Percentiles rank a stretch among this genome's conserved stretches.
Evolutionary conservation across 352 stramenopile species (phyloP).

Genomic region (Phytophthora aleatoria): DNA sequence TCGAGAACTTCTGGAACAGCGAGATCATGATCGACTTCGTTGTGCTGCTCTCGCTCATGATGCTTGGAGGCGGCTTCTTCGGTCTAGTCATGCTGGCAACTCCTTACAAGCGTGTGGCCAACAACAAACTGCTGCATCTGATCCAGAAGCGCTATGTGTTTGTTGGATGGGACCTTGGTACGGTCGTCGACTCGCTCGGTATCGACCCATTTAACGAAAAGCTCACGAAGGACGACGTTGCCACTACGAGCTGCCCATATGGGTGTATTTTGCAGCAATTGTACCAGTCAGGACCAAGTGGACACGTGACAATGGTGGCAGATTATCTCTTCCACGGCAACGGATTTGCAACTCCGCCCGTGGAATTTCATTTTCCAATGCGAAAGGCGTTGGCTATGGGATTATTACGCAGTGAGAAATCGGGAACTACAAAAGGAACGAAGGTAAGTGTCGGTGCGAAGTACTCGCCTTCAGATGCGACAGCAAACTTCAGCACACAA

Average conservation of each 20-base stretch:
- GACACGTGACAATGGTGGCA: slow-evolving; percentile 42
- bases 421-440: slow-evolving; percentile 2
- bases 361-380: slow-evolving; percentile 41
- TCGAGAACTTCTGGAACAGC: slow-evolving; percentile 52
- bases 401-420: slow-evolving; percentile 20
- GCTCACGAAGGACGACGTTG: slow-evolving; percentile 28
- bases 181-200: slow-evolving; percentile 41
- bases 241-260: slow-evolving; percentile 39
- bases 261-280: slow-evolving; percentile 54
- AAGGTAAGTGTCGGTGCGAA: slow-evolving; percentile 21
- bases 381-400: slow-evolving; percentile 45
- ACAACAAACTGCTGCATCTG: slow-evolving; percentile 52
- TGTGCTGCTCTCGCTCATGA: slow-evolving; percentile 43
- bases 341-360: slow-evolving; percentile 37
- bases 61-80: slow-evolving; percentile 30
- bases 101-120: slow-evolving; percentile 41
- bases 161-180: slow-evolving; percentile 53
- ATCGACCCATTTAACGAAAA: slow-evolving; percentile 47
- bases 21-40: slow-evolving; percentile 64
- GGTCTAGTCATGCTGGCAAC: slow-evolving; percentile 40
- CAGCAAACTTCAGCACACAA: slow-evolving; percentile 8
- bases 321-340: slow-evolving; percentile 57
- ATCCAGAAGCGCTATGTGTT: slow-evolving; percentile 57
- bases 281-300: slow-evolving; percentile 57
- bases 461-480: slow-evolving; percentile 20